Evolutionary conservation across 768 basidiomycete genomes (phyloP), one percentile per base, ranked within the genome.

Genomic region (Boletus tomentosulus): DNA sequence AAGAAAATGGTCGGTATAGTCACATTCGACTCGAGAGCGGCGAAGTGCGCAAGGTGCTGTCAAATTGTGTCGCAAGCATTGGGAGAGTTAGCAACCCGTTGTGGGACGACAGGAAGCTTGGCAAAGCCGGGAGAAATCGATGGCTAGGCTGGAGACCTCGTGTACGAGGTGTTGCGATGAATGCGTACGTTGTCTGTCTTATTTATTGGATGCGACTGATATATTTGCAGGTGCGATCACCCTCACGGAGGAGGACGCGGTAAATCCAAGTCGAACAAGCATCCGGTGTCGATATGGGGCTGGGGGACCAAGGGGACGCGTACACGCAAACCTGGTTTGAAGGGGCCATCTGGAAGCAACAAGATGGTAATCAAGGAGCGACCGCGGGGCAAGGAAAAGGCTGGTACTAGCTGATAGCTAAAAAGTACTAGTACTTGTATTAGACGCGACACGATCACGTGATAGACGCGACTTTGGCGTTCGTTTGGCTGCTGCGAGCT

Each of bases 221-320:
- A 7, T 4, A 5, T 1, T 44, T 49, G 9, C 53, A 93, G 91
- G 44, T 81, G 79, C 51, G 92, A 94, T 71, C 92, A 95, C 72
- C 94, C 96, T 56, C 94, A 97, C 68, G 95, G 95, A 72, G 95
- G 96, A 76, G 96, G 96, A 71, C 88, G 96, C 73, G 96, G 96
- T 62, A 98, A 96, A 72, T 91, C 89, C 56, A 98, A 99, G 79
- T 92, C 91, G 54, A 86, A 95, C 82, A 96, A 92, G 67, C 86
- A 94, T 67, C 92, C 95, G 3, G 85, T 89, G 27, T 93, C 91
- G 11, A 83, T 90, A 50, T 97, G 88, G 87, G 94, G 92, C 52
- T 93, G 90, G 89, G 79, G 87, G 54, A 89, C 92, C 13, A 92
- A 93, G 76, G 94, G 94, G 55, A 90, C 85, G 56, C 81, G 96